Conservation (phyloP, 192 early-diverging fungal genomes). For the Lobosporangium transversale region DNA sequence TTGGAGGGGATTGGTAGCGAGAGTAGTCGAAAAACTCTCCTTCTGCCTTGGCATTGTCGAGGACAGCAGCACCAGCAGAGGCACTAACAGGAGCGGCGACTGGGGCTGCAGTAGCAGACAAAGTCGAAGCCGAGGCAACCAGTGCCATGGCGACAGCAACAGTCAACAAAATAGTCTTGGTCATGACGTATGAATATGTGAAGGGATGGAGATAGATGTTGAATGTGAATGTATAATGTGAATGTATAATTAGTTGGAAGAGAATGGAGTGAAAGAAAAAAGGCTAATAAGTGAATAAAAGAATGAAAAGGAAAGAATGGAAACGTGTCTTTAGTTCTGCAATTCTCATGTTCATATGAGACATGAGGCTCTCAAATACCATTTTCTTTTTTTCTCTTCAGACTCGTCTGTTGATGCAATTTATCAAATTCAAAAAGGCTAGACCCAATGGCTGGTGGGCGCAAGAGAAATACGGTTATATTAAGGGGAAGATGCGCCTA, state of each 20-base stretch:
- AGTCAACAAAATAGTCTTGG: not conserved
- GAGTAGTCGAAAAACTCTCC: conserved; percentile 11
- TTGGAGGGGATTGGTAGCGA: conserved; percentile 31
- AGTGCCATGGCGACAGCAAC: conserved; percentile 1
- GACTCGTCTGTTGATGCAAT: too few relatives aligned
- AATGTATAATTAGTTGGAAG: not conserved
- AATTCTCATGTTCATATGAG: not conserved
- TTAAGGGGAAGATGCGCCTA: too few relatives aligned
- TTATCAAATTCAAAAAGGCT: too few relatives aligned
- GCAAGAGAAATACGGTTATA: too few relatives aligned
- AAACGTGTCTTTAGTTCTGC: too few relatives aligned
- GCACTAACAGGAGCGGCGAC: not conserved
- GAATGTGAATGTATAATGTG: not conserved
- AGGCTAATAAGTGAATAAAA: not conserved
- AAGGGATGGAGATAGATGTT: not conserved
- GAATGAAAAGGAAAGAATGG: not conserved
- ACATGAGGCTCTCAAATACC: too few relatives aligned
- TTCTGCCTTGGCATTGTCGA: not conserved
- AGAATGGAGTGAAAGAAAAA: not conserved
- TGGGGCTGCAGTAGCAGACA: conserved; percentile 1
- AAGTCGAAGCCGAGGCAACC: not conserved
- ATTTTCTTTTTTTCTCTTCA: too few relatives aligned
- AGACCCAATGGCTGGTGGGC: too few relatives aligned
- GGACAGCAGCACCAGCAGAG: not conserved
- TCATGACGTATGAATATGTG: not conserved